phyloP scores from a whole-genome alignment of 2,329 filamentous ascomycete species.

The Ceratocystis variospora region DNA sequence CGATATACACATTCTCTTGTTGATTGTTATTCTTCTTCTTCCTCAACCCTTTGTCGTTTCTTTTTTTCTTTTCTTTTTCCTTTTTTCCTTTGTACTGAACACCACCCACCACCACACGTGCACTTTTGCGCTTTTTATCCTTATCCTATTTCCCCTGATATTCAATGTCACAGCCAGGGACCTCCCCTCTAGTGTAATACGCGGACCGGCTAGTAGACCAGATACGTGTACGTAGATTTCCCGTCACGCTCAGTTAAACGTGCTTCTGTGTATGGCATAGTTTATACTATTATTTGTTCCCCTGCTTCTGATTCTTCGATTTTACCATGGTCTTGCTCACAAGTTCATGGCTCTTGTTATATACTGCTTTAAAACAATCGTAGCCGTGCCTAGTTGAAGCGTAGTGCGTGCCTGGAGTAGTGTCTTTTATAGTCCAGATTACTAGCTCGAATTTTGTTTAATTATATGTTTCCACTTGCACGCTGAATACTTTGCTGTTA shows the following conservation, averaged over 20 bases:
- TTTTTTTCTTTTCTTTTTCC: not conserved
- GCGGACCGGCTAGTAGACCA: not conserved
- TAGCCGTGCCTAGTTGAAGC: not conserved
- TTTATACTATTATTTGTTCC: not conserved
- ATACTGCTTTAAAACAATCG: conserved; percentile 11
- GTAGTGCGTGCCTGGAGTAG: not conserved
- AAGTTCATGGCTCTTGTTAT: not conserved
- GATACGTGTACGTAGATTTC: not conserved
- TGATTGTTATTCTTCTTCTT: not conserved
- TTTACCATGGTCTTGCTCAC: not conserved
- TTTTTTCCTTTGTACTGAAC: not conserved
- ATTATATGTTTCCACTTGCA: too few relatives aligned
- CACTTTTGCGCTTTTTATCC: not conserved
- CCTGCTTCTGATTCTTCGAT: not conserved
- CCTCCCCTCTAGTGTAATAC: not conserved
- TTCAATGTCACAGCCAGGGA: not conserved
- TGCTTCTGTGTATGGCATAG: not conserved
- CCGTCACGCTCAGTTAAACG: not conserved
- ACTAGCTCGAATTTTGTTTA: too few relatives aligned
- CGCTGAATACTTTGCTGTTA: too few relatives aligned
- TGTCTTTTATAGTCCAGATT: too few relatives aligned
- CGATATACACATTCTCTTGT: not conserved
- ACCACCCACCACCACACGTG: not conserved
- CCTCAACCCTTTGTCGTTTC: not conserved
- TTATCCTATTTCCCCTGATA: not conserved